Base-by-base conservation (phyloP, 805 yeast species). In the Starmerella scarabaei region DNA sequence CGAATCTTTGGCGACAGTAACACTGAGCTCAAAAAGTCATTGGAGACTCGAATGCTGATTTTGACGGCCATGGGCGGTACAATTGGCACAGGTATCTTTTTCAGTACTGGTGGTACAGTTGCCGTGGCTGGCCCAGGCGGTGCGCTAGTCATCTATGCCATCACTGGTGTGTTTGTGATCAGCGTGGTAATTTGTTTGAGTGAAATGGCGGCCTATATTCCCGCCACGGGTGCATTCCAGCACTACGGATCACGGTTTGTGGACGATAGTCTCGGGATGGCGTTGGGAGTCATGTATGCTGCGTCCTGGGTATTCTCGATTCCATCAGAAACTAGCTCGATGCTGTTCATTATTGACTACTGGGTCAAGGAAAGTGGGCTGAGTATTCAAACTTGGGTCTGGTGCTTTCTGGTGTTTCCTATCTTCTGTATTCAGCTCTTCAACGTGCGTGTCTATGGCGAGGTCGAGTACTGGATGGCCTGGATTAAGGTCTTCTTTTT, bases 31-130 rank as follows among this genome's bases (percentile, higher is more conserved):
- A 33, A 38, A 5, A 46, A 48, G 35, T 23, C 31, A 21, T 54
- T 60, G 37, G 73, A 71, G 51, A 65, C 69, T 23, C 65, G 84
- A 55, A 83, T 78, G 55, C 61, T 78, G 50, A 73, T 73, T 47
- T 72, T 77, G 75, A 76, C 79, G 52, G 82, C 85, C 40, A 66
- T 78, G 45, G 84, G 84, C 52, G 82, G 84, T 38, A 67, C 77
- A 38, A 77, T 80, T 46, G 91, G 88, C 54, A 76, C 85, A 5
- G 88, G 85, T 57, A 63, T 79, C 37, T 76, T 80, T 48, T 75
- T 80, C 37, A 33, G 51, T 15, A 45, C 44, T 3, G 54, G 53
- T 4, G 48, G 36, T 4, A 43, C 44, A 2, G 47, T 54, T 29
- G 41, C 48, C 18, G 42, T 42, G 19, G 54, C 53, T 12, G 60